Percentiles rank a stretch among this genome's conserved stretches.
Evolutionary conservation across 352 stramenopile genomes (phyloP).

Genomic region (Globisporangium spiculum): DNA sequence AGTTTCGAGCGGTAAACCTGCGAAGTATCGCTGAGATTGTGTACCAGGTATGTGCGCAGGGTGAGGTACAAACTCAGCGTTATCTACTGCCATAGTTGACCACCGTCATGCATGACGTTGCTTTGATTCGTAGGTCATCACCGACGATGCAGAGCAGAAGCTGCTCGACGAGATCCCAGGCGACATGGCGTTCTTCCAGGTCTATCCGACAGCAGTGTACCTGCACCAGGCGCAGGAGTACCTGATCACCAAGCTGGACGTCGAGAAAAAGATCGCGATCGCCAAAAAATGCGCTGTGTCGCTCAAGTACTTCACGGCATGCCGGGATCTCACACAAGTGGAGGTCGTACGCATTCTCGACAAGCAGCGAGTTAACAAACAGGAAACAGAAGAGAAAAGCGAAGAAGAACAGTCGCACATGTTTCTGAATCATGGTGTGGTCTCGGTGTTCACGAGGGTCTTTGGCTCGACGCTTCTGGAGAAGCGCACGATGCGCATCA

Average conservation of each 20-base stretch:
- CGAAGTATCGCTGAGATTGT: conserved; percentile 64
- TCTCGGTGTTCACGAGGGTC: conserved; percentile 79
- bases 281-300: conserved; percentile 52
- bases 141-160: conserved; percentile 40
- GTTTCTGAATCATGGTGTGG: conserved; percentile 57
- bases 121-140: conserved; percentile 36
- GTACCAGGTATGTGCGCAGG: conserved; percentile 34
- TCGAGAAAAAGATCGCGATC: conserved; percentile 59
- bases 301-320: conserved; percentile 87
- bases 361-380: conserved; percentile 2
- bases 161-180: conserved; percentile 88
- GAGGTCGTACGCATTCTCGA: conserved; percentile 75
- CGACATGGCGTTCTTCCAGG: conserved; percentile 87
- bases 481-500: conserved; percentile 64
- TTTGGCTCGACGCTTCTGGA: conserved; percentile 85
- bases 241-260: conserved; percentile 86
- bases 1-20: conserved; percentile 53
- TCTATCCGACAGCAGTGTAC: conserved; percentile 91
- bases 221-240: conserved; percentile 91
- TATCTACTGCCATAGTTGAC: background rate
- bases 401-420: conserved; percentile 12
- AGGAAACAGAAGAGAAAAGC: background rate
- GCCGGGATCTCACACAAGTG: conserved; percentile 86
- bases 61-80: background rate
- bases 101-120: background rate